Evolutionary conservation across 495 filamentous ascomycete species (phyloP).

Genomic region (Penicillium ochrochloron): DNA sequence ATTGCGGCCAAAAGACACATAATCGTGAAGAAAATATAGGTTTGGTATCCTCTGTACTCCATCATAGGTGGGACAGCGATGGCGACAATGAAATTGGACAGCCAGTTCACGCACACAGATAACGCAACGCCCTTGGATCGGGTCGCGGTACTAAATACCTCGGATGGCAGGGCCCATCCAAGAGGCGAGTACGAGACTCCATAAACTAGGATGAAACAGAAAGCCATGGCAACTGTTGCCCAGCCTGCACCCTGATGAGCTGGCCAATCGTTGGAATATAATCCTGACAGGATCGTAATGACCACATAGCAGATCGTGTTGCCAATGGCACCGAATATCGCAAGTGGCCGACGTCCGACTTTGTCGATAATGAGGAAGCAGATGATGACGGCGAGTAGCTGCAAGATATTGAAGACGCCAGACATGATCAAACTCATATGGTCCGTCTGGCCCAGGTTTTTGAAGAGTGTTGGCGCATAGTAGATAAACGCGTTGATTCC

Average conservation of each 20-base stretch:
- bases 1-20: conserved; percentile 8
- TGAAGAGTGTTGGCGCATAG: conserved; percentile 9
- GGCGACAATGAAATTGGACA: conserved; percentile 66
- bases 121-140: conserved; percentile 66
- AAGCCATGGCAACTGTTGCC: conserved; percentile 1
- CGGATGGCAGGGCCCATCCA: conserved; percentile 2
- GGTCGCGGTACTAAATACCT: conserved; percentile 49
- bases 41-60: conserved; percentile 49
- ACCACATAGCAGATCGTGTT: conserved; percentile 3
- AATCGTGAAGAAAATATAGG: conserved; percentile 14
- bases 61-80: conserved; percentile 60
- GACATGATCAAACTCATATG: conserved; percentile 8
- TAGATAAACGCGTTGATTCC: conserved; percentile 17
- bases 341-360: conserved; percentile 5
- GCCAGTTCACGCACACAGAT: conserved; percentile 40
- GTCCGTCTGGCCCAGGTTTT: background rate
- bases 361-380: conserved; percentile 7
- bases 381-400: background rate
- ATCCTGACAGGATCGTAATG: conserved; percentile 1
- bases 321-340: conserved; percentile 3
- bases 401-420: conserved; percentile 6
- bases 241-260: conserved; percentile 2
- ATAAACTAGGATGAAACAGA: conserved; percentile 6
- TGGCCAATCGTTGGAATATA: background rate
- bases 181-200: conserved; percentile 4